Conservation (phyloP, 768 basidiomycete genomes). For the Kwoniella shandongensis region DNA sequence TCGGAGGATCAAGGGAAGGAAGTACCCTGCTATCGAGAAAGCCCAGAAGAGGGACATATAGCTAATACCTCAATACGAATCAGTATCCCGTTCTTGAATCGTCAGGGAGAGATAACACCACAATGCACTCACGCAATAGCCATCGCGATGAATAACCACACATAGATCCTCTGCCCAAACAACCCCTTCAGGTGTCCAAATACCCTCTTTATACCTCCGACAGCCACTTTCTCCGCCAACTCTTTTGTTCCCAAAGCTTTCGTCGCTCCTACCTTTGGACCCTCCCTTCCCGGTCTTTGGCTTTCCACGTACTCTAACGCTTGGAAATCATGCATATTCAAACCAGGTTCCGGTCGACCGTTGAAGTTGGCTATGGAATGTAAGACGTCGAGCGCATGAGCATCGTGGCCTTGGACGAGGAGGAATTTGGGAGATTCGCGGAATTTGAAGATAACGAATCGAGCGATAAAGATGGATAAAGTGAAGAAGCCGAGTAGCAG, state of each 20-base stretch:
- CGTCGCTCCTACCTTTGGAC: neutral
- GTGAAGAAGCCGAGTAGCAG: slow-evolving; percentile 55
- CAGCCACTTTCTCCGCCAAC: slow-evolving; percentile 9
- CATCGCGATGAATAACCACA: slow-evolving; percentile 43
- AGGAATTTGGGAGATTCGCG: slow-evolving; percentile 66
- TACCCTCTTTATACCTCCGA: slow-evolving; percentile 12
- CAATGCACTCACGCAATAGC: slow-evolving; percentile 34
- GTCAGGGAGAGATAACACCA: neutral
- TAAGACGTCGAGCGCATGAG: slow-evolving; percentile 58
- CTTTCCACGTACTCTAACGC: slow-evolving; percentile 43
- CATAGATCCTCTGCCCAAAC: slow-evolving; percentile 39
- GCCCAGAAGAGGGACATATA: slow-evolving; percentile 40
- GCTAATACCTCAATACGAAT: slow-evolving; percentile 8
- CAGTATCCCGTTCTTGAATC: neutral
- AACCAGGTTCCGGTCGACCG: slow-evolving; percentile 30
- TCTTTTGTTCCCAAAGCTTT: neutral
- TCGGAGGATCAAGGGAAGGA: slow-evolving; percentile 51
- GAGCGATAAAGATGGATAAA: slow-evolving; percentile 60
- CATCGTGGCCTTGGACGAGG: slow-evolving; percentile 62
- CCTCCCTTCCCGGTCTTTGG: slow-evolving; percentile 4
- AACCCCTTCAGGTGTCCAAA: slow-evolving; percentile 50
- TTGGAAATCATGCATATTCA: slow-evolving; percentile 51
- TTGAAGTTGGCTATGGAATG: slow-evolving; percentile 54
- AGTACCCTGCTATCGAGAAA: slow-evolving; percentile 53
- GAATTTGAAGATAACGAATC: slow-evolving; percentile 62